phyloP scores from a whole-genome alignment of 2,329 filamentous ascomycete genomes.

The Neurospora sp. region DNA sequence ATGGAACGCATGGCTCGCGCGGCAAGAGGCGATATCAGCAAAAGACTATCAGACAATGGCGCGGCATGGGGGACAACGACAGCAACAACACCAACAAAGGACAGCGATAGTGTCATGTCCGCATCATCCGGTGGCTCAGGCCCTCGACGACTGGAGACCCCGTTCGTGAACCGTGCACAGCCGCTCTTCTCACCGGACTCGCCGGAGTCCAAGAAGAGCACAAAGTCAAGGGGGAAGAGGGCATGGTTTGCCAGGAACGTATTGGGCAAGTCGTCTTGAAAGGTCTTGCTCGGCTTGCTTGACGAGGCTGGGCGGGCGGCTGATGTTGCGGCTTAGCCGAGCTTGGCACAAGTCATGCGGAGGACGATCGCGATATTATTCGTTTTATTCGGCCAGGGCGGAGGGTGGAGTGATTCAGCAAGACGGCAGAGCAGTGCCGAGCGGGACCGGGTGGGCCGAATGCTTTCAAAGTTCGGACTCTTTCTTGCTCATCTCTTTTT shows the following conservation, averaged over 20 bases:
- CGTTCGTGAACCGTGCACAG: background rate
- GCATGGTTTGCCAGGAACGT: background rate
- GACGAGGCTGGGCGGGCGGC: background rate
- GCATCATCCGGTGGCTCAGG: conserved; percentile 6
- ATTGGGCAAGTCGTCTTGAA: background rate
- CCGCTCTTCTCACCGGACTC: background rate
- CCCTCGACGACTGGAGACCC: background rate
- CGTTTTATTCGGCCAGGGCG: background rate
- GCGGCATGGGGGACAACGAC: background rate
- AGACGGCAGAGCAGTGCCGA: background rate
- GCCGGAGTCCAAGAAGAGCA: background rate
- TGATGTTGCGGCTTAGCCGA: background rate
- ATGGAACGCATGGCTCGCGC: conserved; percentile 21
- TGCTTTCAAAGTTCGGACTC: background rate
- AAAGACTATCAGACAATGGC: background rate
- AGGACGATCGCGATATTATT: background rate
- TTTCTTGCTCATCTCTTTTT: background rate
- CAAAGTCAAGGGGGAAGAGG: background rate
- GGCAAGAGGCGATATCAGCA: conserved; percentile 10
- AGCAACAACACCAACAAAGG: conserved; percentile 25
- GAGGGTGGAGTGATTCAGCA: background rate
- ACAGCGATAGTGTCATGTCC: conserved; percentile 27
- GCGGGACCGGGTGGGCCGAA: background rate
- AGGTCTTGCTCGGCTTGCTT: background rate
- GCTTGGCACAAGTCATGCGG: background rate